These are phyloP conservation scores for Fusarium virguliforme DNA, from an alignment of 2,329 filamentous ascomycete genomes.

Conservation along the genomic window DNA sequence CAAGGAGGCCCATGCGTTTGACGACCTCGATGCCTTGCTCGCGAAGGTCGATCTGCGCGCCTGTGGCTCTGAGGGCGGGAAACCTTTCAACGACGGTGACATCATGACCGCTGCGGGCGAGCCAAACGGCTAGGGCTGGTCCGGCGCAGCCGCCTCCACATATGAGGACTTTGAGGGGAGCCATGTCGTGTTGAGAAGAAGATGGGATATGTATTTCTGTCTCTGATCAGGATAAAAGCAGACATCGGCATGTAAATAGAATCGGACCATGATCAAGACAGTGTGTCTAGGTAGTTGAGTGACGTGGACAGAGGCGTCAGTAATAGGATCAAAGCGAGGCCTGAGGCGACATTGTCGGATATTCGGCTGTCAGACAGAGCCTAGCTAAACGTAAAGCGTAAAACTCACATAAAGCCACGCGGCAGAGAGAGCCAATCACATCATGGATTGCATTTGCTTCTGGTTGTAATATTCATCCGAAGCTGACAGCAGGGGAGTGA, in stretches of 20 bases:
- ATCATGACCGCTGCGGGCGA: slow-evolving; percentile 50
- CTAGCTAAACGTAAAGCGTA: background rate
- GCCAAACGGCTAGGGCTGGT: slow-evolving; percentile 53
- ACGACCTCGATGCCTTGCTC: slow-evolving; percentile 35
- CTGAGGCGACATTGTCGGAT: background rate
- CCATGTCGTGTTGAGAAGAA: slow-evolving; percentile 11
- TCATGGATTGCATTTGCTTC: background rate
- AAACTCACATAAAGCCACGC: slow-evolving; percentile 1
- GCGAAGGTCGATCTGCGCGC: slow-evolving; percentile 38
- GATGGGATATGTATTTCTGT: background rate
- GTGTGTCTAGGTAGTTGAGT: background rate
- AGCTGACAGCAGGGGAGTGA: background rate
- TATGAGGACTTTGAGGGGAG: slow-evolving; percentile 46
- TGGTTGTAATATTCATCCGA: slow-evolving; percentile 1
- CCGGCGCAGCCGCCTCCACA: slow-evolving; percentile 56
- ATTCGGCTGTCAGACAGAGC: slow-evolving; percentile 3
- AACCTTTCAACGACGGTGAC: slow-evolving; percentile 61
- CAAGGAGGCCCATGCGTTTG: slow-evolving; percentile 26
- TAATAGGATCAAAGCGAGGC: background rate
- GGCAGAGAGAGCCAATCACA: background rate
- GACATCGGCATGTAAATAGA: too few relatives aligned
- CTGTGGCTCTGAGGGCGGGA: slow-evolving; percentile 30
- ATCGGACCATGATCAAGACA: background rate
- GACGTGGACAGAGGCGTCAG: background rate
- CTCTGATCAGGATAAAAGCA: background rate